Percentiles rank a stretch among this genome's conserved stretches.
Evolutionary conservation across 106 monocot genomes (phyloP).

Genomic region (Dioscorea dumetorum): DNA sequence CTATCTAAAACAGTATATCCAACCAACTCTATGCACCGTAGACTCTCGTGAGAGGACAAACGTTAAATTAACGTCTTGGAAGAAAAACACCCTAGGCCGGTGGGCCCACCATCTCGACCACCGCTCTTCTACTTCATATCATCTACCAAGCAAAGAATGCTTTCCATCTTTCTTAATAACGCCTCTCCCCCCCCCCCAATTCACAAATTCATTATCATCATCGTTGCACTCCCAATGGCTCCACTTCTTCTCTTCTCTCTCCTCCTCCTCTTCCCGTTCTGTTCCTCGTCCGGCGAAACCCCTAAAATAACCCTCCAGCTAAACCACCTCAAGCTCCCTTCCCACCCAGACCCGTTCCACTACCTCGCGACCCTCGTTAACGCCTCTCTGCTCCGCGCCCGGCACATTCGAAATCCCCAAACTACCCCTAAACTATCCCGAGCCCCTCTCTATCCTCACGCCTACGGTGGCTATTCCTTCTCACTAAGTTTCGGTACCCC

Average conservation of each 20-base stretch:
- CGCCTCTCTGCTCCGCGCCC: constrained; percentile 26
- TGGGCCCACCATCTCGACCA: too few relatives aligned
- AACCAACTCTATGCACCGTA: too few relatives aligned
- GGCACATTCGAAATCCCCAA: constrained; percentile 16
- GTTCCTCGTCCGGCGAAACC: background rate
- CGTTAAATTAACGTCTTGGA: too few relatives aligned
- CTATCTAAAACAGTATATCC: too few relatives aligned
- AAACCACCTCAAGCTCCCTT: background rate
- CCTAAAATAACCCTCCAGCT: background rate
- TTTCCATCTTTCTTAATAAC: too few relatives aligned
- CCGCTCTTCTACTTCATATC: too few relatives aligned
- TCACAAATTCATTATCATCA: too few relatives aligned
- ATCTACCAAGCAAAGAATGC: too few relatives aligned
- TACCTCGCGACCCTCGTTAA: constrained; percentile 9
- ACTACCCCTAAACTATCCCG: background rate
- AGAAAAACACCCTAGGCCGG: too few relatives aligned
- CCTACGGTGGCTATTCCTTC: constrained; percentile 34
- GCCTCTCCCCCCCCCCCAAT: too few relatives aligned
- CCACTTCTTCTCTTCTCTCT: background rate
- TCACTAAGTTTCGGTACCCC: constrained; percentile 27
- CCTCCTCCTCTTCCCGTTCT: background rate
- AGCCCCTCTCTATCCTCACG: constrained; percentile 14
- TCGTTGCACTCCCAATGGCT: too few relatives aligned
- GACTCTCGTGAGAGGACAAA: too few relatives aligned
- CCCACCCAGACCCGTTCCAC: background rate